Percentiles rank a stretch among this genome's conserved stretches.
phyloP scores from a whole-genome alignment of 345 rosid species.

The Crucihimalaya himalaica region DNA sequence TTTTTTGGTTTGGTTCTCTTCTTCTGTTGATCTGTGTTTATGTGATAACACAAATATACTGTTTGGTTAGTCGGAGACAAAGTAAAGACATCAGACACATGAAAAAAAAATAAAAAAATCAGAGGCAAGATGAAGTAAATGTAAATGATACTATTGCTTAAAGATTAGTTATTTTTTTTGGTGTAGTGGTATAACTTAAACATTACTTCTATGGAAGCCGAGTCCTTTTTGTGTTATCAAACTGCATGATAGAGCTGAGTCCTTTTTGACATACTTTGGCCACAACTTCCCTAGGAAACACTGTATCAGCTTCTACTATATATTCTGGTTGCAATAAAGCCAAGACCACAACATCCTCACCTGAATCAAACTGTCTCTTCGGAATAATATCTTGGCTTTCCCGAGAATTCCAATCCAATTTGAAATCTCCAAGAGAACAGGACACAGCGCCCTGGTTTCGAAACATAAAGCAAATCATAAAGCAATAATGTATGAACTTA shows the following conservation, averaged over 20 bases:
- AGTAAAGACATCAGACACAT: no score
- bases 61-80: no score
- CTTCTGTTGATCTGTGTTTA: no score
- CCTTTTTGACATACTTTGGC: conserved; percentile 77
- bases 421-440: conserved; percentile 55
- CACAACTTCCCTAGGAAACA: conserved; percentile 54
- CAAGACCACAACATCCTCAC: conserved; percentile 81
- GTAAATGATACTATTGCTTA: no score
- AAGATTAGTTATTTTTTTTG: no score
- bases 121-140: no score
- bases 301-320: conserved; percentile 18
- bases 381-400: conserved; percentile 62
- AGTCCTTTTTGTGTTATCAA: no score
- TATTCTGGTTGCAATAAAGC: conserved; percentile 54
- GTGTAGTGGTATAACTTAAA: no score
- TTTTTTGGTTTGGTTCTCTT: no score
- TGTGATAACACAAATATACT: no score
- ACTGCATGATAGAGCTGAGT: conserved; percentile 63
- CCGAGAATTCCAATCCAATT: conserved; percentile 57
- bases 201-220: no score
- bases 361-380: conserved; percentile 57
- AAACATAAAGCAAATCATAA: background rate
- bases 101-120: no score
- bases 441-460: conserved; percentile 44
- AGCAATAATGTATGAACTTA: background rate